Evolutionary conservation across 495 filamentous ascomycete genomes (phyloP), one percentile per base, ranked within the genome.

Genomic region (Immersiella caudata): DNA sequence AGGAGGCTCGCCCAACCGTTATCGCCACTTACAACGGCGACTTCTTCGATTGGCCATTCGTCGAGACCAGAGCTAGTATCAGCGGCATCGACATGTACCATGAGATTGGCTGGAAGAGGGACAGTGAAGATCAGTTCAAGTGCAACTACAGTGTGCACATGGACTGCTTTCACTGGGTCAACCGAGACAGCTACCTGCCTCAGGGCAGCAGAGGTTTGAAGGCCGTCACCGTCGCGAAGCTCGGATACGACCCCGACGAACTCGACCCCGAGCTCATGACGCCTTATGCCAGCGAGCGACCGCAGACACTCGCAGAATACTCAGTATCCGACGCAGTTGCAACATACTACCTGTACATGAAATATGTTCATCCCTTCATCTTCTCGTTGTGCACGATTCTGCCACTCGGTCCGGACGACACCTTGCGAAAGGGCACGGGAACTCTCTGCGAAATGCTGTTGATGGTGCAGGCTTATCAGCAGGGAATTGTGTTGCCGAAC

Each of bases 11-110:
- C 63, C 95, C 95, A 1, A 97, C 93, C 0, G 93, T 99, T 18
- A 97, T 99, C 74, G 95, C 94, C 18, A 97, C 96, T 4, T 99
- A 99, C 83, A 99, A 99, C 90, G 95, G 95, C 78, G 95, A 99
- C 84, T 99, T 98, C 72, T 99, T 99, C 87, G 95, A 99, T 87
- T 99, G 95, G 95, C 95, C 96, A 0, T 99, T 95, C 72, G 93
- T 99, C 18, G 95, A 99, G 80, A 86, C 96, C 21, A 85, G 95
- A 76, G 93, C 95, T 16, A 95, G 93, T 75, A 84, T 96, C 40
- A 87, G 93, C 56, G 95, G 95, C n/a, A 97, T 99, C 74, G 95
- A 99, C 76, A 97, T 99, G 95, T 99, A 98, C 77, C 91, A 87
- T 67, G 96, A 99, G 75, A 98, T 97, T 71, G 95, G 95, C 3